Conservation (phyloP, 2,329 filamentous ascomycete genomes). For the Claviceps maximensis region DNA sequence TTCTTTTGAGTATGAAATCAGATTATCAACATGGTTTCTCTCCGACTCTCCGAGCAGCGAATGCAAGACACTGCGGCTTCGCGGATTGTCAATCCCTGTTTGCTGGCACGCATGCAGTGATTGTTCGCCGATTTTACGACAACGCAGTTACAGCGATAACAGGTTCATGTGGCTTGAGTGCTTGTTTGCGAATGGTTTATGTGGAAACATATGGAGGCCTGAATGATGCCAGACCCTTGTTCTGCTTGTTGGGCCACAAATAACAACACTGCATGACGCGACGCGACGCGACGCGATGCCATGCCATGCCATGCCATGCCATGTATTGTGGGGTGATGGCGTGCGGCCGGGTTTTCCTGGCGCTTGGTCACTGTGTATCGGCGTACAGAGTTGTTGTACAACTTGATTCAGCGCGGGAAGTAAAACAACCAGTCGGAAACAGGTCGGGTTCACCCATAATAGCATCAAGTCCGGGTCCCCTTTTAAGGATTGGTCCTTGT, state of each 20-base stretch:
- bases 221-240: neutral
- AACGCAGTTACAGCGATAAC: neutral
- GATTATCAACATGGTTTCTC: neutral
- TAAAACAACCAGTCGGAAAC: neutral
- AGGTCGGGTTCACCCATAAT: neutral
- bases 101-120: no score
- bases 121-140: neutral
- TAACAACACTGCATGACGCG: neutral
- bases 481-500: no score
- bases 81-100: neutral
- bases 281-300: neutral
- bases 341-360: no score
- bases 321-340: neutral
- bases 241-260: no score
- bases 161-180: neutral
- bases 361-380: no score
- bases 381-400: no score
- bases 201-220: neutral
- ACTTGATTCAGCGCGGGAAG: neutral
- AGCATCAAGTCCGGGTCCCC: neutral
- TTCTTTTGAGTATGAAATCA: neutral
- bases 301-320: neutral
- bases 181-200: neutral
- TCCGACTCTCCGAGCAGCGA: neutral
- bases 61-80: neutral